Evolutionary conservation across 148 eudicot genomes (phyloP).

Genomic region (Nepenthes mirabilis): DNA sequence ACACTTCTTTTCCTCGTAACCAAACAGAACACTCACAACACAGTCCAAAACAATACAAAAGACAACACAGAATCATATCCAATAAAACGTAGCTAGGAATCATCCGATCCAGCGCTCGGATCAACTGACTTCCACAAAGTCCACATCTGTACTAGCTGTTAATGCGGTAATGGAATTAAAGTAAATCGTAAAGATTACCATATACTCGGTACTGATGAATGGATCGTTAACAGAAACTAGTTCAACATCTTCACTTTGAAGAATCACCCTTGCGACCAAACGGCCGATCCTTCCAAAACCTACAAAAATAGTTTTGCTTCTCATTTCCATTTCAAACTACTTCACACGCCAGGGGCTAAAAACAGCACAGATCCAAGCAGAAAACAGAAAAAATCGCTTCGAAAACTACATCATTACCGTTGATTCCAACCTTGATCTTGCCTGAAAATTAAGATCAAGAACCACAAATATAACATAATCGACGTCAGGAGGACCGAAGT

Average conservation of each 20-base stretch:
- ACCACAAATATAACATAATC: neutral
- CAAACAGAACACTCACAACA: too few species aligned
- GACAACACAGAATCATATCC: too few species aligned
- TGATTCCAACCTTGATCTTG: conserved; percentile 75
- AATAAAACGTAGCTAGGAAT: too few species aligned
- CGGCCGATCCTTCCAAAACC: conserved; percentile 85
- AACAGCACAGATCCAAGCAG: conserved; percentile 4
- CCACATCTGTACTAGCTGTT: too few species aligned
- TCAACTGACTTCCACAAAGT: too few species aligned
- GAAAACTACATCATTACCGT: conserved; percentile 30
- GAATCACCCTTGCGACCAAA: conserved; percentile 70
- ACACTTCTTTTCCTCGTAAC: too few species aligned
- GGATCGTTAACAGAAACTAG: conserved; percentile 84
- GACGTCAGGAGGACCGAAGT: neutral
- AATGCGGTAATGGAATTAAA: neutral
- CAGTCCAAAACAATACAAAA: too few species aligned
- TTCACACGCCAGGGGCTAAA: neutral
- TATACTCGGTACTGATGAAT: conserved; percentile 72
- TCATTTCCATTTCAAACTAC: neutral
- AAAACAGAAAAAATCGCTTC: neutral
- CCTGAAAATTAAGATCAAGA: conserved; percentile 17
- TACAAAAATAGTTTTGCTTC: conserved; percentile 1
- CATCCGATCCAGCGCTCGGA: too few species aligned
- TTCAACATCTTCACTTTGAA: conserved; percentile 71
- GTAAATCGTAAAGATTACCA: conserved; percentile 20